Evolutionary conservation across 805 yeast species (phyloP), one percentile per base, ranked within the genome.

Genomic region (Pichia paraexigua): DNA sequence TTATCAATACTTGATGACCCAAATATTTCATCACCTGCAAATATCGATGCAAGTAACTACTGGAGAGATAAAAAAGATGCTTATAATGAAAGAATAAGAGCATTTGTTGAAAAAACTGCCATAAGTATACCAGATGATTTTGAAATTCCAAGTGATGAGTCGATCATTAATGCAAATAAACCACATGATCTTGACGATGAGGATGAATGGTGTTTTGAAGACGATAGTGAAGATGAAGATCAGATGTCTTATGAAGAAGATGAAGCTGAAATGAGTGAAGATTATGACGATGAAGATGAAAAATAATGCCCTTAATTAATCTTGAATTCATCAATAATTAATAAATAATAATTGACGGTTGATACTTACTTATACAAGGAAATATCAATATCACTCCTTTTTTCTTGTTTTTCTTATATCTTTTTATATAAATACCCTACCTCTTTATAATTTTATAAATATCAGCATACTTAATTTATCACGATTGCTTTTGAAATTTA

Each of bases 1-100:
- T 86, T 92, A 20, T 89, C 97, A 10, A 76, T 92, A 48, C 76
- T 92, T 60, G 96, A 90, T 63, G 97, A 92, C 67, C 98, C 98
- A 49, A 92, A 92, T 70, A 84, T 87, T 53, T 79, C 82, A 54
- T 87, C 96, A 1, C 97, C 98, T 8, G 98, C 98, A 7, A 92
- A 92, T 67, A 91, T 92, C 47, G 98, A 92, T 67, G 98, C 98
- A 18, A 87, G 96, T 20, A 89, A 90, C 43, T 87, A 86, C 60
- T 90, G 88, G 79, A 77, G 96, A 62, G 88, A 87, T 62, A 80
- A 85, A 67, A 83, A 84, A 28, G 88, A 83, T 25, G 82, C 79
- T 45, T 92, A 89, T 71, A 79, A 80, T 65, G 81, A 77, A 61
- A 80, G 80, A 63, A 95, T 90, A 6, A 75, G 79, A 55, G 79